These are phyloP conservation scores for Carex sylvatica DNA, from an alignment of 202 grass and related monocot species.

Conservation along the genomic window DNA sequence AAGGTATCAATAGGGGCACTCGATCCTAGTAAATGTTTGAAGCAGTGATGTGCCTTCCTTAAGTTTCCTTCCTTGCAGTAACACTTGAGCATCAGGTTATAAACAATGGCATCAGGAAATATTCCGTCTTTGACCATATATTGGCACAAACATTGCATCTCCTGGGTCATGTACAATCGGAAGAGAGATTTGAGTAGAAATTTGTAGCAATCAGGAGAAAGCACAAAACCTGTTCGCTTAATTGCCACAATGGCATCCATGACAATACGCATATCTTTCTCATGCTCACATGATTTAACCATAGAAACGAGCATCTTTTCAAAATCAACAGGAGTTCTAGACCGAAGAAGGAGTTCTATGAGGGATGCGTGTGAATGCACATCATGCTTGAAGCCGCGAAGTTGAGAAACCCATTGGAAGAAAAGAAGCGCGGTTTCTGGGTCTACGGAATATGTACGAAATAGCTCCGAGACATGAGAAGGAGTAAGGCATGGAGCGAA, in stretches of 20 bases:
- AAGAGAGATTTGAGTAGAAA: conserved; percentile 57
- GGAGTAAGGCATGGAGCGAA: conserved; percentile 51
- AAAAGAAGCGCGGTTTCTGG: conserved; percentile 54
- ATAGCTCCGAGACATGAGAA: conserved; percentile 44
- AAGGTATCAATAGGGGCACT: conserved; percentile 51
- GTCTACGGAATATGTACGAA: conserved; percentile 31
- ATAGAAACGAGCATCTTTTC: conserved; percentile 58
- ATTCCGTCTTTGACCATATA: conserved; percentile 54
- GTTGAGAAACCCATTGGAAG: conserved; percentile 65
- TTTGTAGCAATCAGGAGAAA: conserved; percentile 64
- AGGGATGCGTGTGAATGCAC: conserved; percentile 60
- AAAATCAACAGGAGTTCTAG: conserved; percentile 28
- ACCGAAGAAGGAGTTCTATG: conserved; percentile 48
- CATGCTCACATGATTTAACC: conserved; percentile 45
- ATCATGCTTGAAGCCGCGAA: conserved; percentile 56
- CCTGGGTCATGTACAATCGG: conserved; percentile 43
- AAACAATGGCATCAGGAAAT: conserved; percentile 50
- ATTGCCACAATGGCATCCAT: conserved; percentile 52
- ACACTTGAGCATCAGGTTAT: conserved; percentile 80
- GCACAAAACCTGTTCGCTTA: conserved; percentile 45
- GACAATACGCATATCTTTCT: conserved; percentile 33
- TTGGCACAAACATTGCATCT: conserved; percentile 53
- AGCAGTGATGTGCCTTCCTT: conserved; percentile 38
- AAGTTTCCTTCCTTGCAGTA: conserved; percentile 70
- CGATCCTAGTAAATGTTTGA: conserved; percentile 46